Evolutionary conservation across 1,284 basidiomycete genomes (phyloP).

Genomic region (Apiotrichum gracile): DNA sequence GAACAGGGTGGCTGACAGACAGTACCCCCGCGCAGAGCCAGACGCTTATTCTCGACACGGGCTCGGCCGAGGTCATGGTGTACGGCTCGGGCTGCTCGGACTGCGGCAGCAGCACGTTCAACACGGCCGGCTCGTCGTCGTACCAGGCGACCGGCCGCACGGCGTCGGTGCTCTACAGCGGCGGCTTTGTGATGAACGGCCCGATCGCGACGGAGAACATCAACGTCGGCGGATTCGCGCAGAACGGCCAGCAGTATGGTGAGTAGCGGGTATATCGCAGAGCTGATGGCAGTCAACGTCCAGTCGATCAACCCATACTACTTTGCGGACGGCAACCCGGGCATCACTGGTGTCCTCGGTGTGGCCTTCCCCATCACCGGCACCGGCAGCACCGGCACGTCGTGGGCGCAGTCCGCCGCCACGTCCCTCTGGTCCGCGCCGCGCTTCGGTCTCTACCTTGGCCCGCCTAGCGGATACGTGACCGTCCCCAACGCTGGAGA

Average conservation of each 20-base stretch:
- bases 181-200: background rate
- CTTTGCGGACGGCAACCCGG: too few species aligned
- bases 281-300: conserved; percentile 46
- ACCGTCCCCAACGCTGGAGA: background rate
- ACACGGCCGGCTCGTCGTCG: conserved; percentile 53
- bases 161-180: background rate
- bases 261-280: background rate
- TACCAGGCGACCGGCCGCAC: conserved; percentile 50
- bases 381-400: background rate
- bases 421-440: background rate
- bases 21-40: conserved; percentile 48
- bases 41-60: conserved; percentile 51
- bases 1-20: background rate
- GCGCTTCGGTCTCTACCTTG: background rate
- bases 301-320: too few species aligned
- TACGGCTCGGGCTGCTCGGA: background rate
- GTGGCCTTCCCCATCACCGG: background rate
- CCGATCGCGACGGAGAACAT: background rate
- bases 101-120: background rate
- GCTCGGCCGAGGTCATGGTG: conserved; percentile 23
- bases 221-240: conserved; percentile 62
- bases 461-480: too few species aligned
- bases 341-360: background rate
- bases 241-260: conserved; percentile 53
- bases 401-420: background rate